These are phyloP conservation scores for Globisporangium yorkense DNA, from an alignment of 352 stramenopile species.

Conservation along the genomic window DNA sequence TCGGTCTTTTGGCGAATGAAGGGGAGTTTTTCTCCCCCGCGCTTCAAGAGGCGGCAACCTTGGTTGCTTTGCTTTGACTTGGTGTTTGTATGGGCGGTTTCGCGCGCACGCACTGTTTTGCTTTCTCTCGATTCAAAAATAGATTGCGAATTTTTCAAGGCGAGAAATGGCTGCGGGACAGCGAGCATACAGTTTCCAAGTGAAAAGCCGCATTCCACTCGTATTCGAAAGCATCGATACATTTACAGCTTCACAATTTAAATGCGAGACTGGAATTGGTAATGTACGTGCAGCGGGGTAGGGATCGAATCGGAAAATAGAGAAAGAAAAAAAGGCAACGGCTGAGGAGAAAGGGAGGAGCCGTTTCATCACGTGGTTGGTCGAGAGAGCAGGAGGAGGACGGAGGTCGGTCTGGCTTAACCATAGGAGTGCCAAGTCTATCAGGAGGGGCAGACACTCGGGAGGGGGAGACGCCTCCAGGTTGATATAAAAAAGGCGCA, in stretches of 20 bases:
- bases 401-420: constrained; percentile 2
- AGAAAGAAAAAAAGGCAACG: not conserved
- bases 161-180: not conserved
- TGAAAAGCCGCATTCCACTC: not conserved
- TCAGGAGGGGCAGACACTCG: not conserved
- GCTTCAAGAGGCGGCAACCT: not conserved
- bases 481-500: constrained; percentile 5
- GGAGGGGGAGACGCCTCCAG: not conserved
- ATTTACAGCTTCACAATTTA: not conserved
- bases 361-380: not conserved
- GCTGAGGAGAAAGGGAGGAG: constrained; percentile 3
- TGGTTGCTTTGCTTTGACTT: no score
- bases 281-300: not conserved
- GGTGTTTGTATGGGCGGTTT: not conserved
- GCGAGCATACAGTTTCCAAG: not conserved
- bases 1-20: constrained; percentile 80
- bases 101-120: not conserved
- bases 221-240: not conserved
- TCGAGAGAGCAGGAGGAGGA: not conserved
- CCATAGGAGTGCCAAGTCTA: not conserved
- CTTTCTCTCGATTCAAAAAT: constrained; percentile 1
- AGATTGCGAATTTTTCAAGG: not conserved
- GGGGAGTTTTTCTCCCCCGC: constrained; percentile 30
- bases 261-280: not conserved
- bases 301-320: not conserved